Evolutionary conservation across 495 filamentous ascomycete genomes (phyloP).

Genomic region (Penicillium paxilli): DNA sequence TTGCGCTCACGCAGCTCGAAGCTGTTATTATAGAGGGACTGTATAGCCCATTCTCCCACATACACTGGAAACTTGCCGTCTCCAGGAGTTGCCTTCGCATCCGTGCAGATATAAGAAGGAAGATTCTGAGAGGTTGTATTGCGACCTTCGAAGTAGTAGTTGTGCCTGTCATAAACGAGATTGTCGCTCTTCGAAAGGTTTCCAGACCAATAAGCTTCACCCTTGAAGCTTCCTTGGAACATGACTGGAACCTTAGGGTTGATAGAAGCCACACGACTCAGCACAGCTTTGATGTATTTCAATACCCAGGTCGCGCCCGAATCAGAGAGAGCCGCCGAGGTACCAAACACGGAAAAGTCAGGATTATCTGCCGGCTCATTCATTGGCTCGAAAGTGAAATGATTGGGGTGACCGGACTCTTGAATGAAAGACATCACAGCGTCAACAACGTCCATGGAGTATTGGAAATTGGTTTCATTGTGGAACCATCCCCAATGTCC

Average conservation of each 20-base stretch:
- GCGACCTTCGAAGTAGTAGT: constrained; percentile 30
- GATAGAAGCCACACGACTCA: constrained; percentile 15
- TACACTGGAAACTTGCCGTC: constrained; percentile 33
- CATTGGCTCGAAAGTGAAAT: constrained; percentile 29
- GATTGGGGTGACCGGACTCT: constrained; percentile 20
- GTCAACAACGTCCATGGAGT: constrained; percentile 30
- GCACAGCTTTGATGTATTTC: constrained; percentile 26
- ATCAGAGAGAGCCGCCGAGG: constrained; percentile 27
- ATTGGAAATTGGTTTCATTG: constrained; percentile 25
- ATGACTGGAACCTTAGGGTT: constrained; percentile 27
- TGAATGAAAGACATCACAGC: constrained; percentile 25
- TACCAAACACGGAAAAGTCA: constrained; percentile 29
- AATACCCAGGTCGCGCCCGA: constrained; percentile 27
- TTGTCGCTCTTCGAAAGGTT: constrained; percentile 20
- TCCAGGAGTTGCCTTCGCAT: constrained; percentile 17
- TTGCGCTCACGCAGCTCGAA: constrained; percentile 24
- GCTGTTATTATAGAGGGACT: constrained; percentile 20
- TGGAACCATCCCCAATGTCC: constrained; percentile 28
- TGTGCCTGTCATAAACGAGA: constrained; percentile 33
- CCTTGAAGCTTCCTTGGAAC: constrained; percentile 32
- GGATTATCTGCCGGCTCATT: constrained; percentile 32
- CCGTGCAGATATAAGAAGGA: constrained; percentile 15
- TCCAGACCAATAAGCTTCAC: constrained; percentile 22
- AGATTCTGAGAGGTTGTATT: constrained; percentile 27
- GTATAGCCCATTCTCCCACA: constrained; percentile 32